Evolutionary conservation across 2,329 filamentous ascomycete species (phyloP).

Genomic region (Arthroderma sp.): DNA sequence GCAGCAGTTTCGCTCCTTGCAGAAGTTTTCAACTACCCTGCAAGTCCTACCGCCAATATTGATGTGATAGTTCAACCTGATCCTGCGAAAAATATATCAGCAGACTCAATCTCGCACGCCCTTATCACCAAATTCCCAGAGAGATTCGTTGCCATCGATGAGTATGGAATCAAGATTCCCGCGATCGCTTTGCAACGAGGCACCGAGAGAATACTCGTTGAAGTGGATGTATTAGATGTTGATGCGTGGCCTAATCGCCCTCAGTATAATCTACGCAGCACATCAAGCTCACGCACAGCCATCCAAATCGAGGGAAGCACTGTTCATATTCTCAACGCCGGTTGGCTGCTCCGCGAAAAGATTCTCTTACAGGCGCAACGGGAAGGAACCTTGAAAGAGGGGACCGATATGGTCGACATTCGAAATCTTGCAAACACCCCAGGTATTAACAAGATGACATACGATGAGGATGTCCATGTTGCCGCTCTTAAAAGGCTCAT

Average conservation of each 20-base stretch:
- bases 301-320: background rate
- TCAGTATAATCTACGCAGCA: background rate
- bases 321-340: constrained; percentile 1
- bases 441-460: background rate
- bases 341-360: constrained; percentile 3
- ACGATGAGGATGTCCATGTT: background rate
- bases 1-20: constrained; percentile 1
- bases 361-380: constrained; percentile 1
- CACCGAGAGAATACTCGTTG: background rate
- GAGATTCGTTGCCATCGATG: background rate
- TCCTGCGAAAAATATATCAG: background rate
- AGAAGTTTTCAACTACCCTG: background rate
- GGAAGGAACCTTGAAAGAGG: constrained; percentile 1
- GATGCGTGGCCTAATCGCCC: constrained; percentile 1
- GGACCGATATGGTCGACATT: constrained; percentile 1
- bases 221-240: constrained; percentile 1
- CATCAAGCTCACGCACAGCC: background rate
- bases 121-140: background rate
- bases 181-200: background rate
- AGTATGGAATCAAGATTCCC: background rate
- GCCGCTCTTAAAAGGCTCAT: background rate
- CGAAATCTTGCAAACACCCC: background rate
- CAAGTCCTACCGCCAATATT: constrained; percentile 2
- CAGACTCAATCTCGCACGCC: background rate
- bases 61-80: constrained; percentile 3